A percentile compares a stretch with the other conserved stretches of the same genome.
Conservation (phyloP, 768 basidiomycete genomes). For the Xerocomus potaroensis region DNA sequence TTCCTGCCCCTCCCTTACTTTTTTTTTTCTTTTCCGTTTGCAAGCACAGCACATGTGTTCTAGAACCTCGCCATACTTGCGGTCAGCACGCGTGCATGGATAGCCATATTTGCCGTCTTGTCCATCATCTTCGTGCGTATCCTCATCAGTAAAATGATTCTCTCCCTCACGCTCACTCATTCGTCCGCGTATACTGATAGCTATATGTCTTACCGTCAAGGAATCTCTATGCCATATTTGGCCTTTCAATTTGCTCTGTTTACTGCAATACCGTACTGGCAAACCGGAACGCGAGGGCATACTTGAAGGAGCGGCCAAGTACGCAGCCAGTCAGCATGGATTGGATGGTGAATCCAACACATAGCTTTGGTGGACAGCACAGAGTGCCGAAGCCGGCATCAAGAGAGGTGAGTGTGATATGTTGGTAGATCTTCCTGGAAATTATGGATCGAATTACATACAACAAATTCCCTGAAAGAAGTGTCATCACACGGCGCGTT, state of each 20-base stretch:
- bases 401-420: too few species aligned
- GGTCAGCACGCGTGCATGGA: slow-evolving; percentile 37
- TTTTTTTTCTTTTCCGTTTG: too few species aligned
- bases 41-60: not conserved
- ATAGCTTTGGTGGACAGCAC: not conserved
- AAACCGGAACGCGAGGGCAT: not conserved
- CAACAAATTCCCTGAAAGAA: not conserved
- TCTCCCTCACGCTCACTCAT: too few species aligned
- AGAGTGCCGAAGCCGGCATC: too few species aligned
- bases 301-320: not conserved
- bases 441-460: not conserved
- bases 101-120: slow-evolving; percentile 47
- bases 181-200: not conserved
- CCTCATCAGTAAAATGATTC: too few species aligned
- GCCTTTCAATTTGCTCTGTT: not conserved
- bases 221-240: not conserved
- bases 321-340: not conserved
- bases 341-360: not conserved
- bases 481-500: too few species aligned
- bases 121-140: not conserved
- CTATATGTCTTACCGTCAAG: not conserved
- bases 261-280: not conserved
- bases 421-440: too few species aligned
- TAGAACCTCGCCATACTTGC: slow-evolving; percentile 23
- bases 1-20: too few species aligned